Evolutionary conservation across 139 green algal genomes (phyloP), one percentile per base, ranked within the genome.

Genomic region (Micractinium sp.): DNA sequence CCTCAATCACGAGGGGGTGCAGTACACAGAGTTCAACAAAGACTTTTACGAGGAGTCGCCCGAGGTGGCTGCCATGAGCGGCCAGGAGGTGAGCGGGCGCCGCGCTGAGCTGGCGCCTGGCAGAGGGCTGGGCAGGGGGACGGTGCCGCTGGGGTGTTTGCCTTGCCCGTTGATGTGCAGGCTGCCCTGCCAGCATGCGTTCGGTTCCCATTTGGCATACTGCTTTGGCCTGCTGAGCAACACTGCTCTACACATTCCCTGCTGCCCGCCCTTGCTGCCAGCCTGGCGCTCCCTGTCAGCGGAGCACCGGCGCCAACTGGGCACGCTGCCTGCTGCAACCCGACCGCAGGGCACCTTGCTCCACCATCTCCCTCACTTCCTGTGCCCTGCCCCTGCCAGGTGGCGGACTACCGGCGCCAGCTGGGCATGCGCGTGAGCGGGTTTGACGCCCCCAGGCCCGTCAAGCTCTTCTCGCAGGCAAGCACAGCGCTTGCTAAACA

Each of bases 1-100:
- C 16, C 60, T 97, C 77, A 94, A 97, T 82, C 95, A 97, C 81
- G 69, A 79, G 1, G 29, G 75, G 3, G 93, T 97, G 20, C 89
- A 94, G 31, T 98, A 98, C 75, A 90, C 94, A 18, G 89, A 94
- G 27, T 98, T 98, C 90, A 92, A 88, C 36, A 98, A 98, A 90
- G 95, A 97, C 56, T 98, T 98, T 81, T 99, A 98, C 86, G 92
- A 94, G 23, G 92, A 95, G 75, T 53, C 83, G 9, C 85, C 92
- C 0, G 93, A 95, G 74, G 86, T 99, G 13, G 89, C 91, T 23
- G 92, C 92, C 5, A 93, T 98, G 95, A 93, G 85, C 3, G 90
- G 93, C 25, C 82, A 88, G 29, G 94, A 98, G 93, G 95, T 98
- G 23, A 71, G 20, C 47, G 47, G 47, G 47, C 47, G 9, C 47